A percentile compares a stretch with the other conserved stretches of the same genome.
Evolutionary conservation across 257 asterid genomes (phyloP).

Genomic region (Orobanche coerulescens): DNA sequence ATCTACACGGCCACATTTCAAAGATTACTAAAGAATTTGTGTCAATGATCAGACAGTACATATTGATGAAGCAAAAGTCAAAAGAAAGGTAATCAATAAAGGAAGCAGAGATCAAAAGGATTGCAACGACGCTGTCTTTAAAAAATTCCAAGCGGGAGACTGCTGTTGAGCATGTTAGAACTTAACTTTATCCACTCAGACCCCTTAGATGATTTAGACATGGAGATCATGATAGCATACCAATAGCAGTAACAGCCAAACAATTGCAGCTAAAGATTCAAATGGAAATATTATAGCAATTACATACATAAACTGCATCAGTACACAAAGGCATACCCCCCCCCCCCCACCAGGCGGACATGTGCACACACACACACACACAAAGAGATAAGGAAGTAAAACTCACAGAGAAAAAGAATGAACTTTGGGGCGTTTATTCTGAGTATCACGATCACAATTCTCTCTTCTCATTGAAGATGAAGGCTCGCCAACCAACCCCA

Average conservation of each 20-base stretch:
- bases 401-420: slow-evolving; percentile 68
- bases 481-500: slow-evolving; percentile 68
- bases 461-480: slow-evolving; percentile 52
- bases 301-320: not conserved
- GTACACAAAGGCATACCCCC: not conserved
- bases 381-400: slow-evolving; percentile 8
- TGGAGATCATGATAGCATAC: not conserved
- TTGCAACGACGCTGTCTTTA: not conserved
- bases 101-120: not conserved
- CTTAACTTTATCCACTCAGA: too few species aligned
- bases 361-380: not conserved
- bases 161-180: not conserved
- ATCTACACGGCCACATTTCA: not conserved
- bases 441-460: slow-evolving; percentile 34
- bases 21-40: not conserved
- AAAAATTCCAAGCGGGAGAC: not conserved
- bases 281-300: not conserved
- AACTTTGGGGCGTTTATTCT: slow-evolving; percentile 81
- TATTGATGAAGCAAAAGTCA: not conserved
- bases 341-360: not conserved
- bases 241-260: not conserved
- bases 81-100: not conserved
- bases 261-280: not conserved
- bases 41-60: not conserved
- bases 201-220: not conserved